Base-by-base conservation (phyloP, 331 rosid genomes). In the Acacia pycnantha region DNA sequence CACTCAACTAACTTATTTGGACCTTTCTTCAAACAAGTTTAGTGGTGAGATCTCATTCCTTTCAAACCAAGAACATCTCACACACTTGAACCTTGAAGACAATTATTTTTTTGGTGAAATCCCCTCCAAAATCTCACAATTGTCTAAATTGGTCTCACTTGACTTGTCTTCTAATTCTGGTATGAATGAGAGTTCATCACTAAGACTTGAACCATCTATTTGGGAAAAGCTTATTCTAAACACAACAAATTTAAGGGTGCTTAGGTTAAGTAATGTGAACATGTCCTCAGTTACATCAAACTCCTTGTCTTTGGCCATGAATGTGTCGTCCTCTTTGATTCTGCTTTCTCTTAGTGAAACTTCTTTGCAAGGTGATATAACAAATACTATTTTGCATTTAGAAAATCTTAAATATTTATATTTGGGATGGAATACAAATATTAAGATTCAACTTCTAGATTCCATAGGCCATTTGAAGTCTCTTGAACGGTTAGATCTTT, bases 301-400 rank as follows among this genome's bases (percentile, higher is more conserved):
- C 9, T 6, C 41, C 41, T 37, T 37, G 8, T 37, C 41, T 37
- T 37, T 1, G 1, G 2, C 0, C 40, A 35, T 37, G 2, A 37
- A 37, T 37, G 0, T 37, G 2, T 37, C 41, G 2, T 37, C 41
- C 9, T 37, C 41, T 37, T 6, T 37, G 2, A 37, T 37, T 37
- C 9, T 0, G 6, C 41, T 37, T 6, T 37, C 41, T 37, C 41
- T 37, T 6, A 0, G 2, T 1, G 9, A 37, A 0, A 37, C 41
- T 37, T 48, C 18, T 47, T 41, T 80, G 82, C 76, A n/a, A 0
- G 86, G 81, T 1, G 47, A 26, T 31, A 26, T 81, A 8, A 51
- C 70, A 8, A 46, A 74, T 3, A 6, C 9, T 22, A 66, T 68
- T 15, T 41, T 82, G 3, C 47, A 14, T 11, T 26, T 77, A 12